Percentiles rank a stretch among this genome's conserved stretches.
Conservation (phyloP, 78 protist species). For the Dictyostelium firmibasis region DNA sequence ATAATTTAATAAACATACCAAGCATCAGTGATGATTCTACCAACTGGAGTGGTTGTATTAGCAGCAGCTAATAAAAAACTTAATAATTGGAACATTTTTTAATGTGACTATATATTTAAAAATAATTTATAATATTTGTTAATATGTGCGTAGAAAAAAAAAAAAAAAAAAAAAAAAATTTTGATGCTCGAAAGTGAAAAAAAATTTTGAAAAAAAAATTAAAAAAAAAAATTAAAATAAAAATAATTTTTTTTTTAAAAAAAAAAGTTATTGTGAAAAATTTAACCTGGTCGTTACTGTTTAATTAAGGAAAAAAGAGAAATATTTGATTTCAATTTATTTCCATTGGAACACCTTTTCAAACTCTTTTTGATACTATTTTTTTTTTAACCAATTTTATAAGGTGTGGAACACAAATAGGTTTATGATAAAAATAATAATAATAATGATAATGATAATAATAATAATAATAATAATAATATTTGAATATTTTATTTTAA, state of each 20-base stretch:
- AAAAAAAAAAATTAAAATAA: slow-evolving; percentile 28
- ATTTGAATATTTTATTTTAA: no score
- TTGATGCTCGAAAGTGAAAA: no score
- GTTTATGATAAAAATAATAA: no score
- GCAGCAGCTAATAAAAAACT: background rate
- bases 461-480: no score
- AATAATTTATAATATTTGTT: background rate
- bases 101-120: background rate
- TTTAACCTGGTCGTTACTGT: background rate
- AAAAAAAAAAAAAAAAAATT: background rate
- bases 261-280: background rate
- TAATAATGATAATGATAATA: no score
- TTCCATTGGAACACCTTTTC: no score
- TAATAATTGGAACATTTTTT: slow-evolving; percentile 55
- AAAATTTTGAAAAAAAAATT: no score
- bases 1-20: background rate
- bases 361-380: no score
- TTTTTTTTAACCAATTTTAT: no score
- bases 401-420: no score
- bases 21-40: slow-evolving; percentile 11
- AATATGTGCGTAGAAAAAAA: background rate
- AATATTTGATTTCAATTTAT: background rate
- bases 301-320: background rate
- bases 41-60: background rate
- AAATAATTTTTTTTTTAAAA: slow-evolving; percentile 9